These are phyloP conservation scores for Triticum aestivum DNA, from an alignment of 176 grass and related monocot species.

Conservation along the genomic window IWGSC_CS_RefSeq_v2.1 NC_057808.1:338877477-338877976, in stretches of 20 bases:
- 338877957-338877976: too few species aligned
- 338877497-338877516: neutral
- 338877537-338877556: constrained; percentile 3
- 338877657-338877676: neutral
- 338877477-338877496: neutral
- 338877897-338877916: too few species aligned
- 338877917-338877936: too few species aligned
- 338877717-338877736: neutral
- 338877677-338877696: constrained; percentile 8
- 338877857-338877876: neutral
- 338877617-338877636: neutral
- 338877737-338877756: neutral
- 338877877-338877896: neutral
- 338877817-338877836: neutral
- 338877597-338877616: neutral
- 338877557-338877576: neutral
- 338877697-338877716: neutral
- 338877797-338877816: neutral
- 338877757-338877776: neutral
- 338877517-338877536: constrained; percentile 5
- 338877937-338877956: too few species aligned
- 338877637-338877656: neutral
- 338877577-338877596: neutral
- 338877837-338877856: neutral
- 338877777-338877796: neutral